Conservation (phyloP, 495 filamentous ascomycete species). For the Bombardia bombarda region DNA sequence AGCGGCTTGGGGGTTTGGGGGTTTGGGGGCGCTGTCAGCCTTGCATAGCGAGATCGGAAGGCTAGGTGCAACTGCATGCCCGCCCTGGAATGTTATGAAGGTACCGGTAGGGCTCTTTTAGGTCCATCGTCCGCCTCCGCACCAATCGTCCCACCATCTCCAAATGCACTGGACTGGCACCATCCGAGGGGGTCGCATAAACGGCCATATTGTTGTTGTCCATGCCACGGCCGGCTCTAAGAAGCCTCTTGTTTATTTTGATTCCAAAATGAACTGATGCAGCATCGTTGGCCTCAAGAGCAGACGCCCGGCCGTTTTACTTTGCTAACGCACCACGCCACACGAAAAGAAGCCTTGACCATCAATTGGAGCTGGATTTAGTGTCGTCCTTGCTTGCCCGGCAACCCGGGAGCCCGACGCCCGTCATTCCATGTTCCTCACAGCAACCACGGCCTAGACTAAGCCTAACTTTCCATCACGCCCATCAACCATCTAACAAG, state of each 20-base stretch:
- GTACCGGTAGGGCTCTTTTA: too few species aligned
- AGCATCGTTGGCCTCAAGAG: not conserved
- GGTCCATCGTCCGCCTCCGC: too few species aligned
- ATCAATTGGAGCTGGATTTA: too few species aligned
- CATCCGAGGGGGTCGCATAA: constrained; percentile 21
- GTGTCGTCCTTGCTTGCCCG: too few species aligned
- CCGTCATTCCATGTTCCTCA: not conserved
- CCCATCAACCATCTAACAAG: too few species aligned
- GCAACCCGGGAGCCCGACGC: not conserved
- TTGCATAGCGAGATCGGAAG: not conserved
- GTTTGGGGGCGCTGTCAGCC: not conserved
- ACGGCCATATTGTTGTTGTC: constrained; percentile 14
- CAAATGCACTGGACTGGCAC: constrained; percentile 1
- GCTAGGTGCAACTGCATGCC: too few species aligned
- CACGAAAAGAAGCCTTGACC: too few species aligned
- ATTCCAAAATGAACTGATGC: constrained; percentile 8
- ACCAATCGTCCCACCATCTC: not conserved
- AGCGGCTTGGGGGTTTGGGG: too few species aligned
- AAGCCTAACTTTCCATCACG: too few species aligned
- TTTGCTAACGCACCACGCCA: not conserved
- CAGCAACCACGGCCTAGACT: not conserved
- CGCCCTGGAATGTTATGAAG: too few species aligned
- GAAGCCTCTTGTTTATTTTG: constrained; percentile 12
- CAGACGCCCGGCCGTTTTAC: not conserved
- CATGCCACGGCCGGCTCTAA: too few species aligned